Conservation (phyloP, 2,329 filamentous ascomycete genomes). For the Neophaeococcomyces mojaviensis region DNA sequence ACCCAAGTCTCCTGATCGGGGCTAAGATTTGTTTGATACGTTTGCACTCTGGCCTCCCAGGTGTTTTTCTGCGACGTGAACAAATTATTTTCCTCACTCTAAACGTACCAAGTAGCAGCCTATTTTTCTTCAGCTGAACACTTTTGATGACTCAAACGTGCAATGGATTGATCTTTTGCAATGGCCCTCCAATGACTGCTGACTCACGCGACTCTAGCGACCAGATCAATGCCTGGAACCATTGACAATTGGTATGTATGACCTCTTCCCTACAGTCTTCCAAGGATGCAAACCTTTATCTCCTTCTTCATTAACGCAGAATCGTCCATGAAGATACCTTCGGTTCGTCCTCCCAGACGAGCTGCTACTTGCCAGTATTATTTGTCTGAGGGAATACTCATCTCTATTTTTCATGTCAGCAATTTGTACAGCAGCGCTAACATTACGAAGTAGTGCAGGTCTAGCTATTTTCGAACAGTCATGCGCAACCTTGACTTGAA, state of each 20-base stretch:
- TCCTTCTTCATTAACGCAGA: slow-evolving; percentile 58
- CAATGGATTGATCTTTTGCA: no score
- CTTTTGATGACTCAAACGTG: no score
- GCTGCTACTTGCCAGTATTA: slow-evolving; percentile 67
- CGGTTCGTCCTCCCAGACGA: slow-evolving; percentile 55
- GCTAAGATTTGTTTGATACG: no score
- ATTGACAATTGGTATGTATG: slow-evolving; percentile 2
- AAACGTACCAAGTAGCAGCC: no score
- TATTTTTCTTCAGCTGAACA: no score
- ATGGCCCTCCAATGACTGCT: no score
- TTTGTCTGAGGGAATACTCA: slow-evolving; percentile 50
- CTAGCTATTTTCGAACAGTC: background rate
- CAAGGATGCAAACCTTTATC: slow-evolving; percentile 52
- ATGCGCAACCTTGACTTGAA: no score
- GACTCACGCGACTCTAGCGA: no score
- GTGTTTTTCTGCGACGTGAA: no score
- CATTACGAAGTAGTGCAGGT: slow-evolving; percentile 6
- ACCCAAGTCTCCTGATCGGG: no score
- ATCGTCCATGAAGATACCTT: slow-evolving; percentile 59
- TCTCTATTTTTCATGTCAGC: slow-evolving; percentile 9
- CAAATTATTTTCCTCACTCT: no score
- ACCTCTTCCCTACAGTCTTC: slow-evolving; percentile 13
- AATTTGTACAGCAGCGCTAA: background rate
- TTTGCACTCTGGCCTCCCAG: no score
- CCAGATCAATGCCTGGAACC: background rate